A percentile compares a stretch with the other conserved stretches of the same genome.
Evolutionary conservation across 495 filamentous ascomycete species (phyloP).

Genomic region (Penicillium lagena): DNA sequence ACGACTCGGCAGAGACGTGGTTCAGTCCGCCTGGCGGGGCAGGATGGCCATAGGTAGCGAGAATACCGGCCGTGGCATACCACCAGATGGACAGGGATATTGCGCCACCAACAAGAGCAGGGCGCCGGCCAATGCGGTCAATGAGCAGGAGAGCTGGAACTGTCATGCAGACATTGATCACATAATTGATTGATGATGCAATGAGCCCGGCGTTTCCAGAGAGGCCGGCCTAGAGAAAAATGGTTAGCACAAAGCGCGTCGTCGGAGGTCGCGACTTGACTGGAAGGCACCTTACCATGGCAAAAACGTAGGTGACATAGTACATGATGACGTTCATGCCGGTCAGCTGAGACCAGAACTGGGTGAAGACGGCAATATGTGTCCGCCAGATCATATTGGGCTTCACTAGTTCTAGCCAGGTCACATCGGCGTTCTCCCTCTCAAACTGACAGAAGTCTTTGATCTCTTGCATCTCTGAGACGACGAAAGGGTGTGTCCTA

Average conservation of each 20-base stretch:
- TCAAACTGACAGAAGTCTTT: slow-evolving; percentile 64
- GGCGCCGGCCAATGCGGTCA: slow-evolving; percentile 56
- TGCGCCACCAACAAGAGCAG: slow-evolving; percentile 57
- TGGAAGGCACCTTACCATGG: slow-evolving; percentile 28
- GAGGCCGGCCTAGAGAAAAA: slow-evolving; percentile 16
- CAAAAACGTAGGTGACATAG: slow-evolving; percentile 35
- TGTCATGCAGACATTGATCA: slow-evolving; percentile 47
- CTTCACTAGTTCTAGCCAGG: slow-evolving; percentile 64
- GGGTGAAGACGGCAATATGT: slow-evolving; percentile 63
- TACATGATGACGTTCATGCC: slow-evolving; percentile 81
- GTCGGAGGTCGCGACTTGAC: no score
- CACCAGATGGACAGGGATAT: slow-evolving; percentile 64
- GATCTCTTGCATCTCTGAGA: slow-evolving; percentile 63
- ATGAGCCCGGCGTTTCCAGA: slow-evolving; percentile 36
- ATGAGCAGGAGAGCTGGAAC: slow-evolving; percentile 49
- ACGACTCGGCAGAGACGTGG: slow-evolving; percentile 25
- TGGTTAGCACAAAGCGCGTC: no score
- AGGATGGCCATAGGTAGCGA: slow-evolving; percentile 45
- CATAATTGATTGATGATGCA: slow-evolving; percentile 68
- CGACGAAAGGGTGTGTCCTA: slow-evolving; percentile 52
- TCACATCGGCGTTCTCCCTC: slow-evolving; percentile 49
- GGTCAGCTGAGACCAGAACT: slow-evolving; percentile 79
- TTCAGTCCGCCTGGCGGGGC: slow-evolving; percentile 38
- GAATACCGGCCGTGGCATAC: slow-evolving; percentile 60
- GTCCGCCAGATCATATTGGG: slow-evolving; percentile 69